phyloP scores from a whole-genome alignment of 208 protist species.

The Trichomonas tenax region DNA sequence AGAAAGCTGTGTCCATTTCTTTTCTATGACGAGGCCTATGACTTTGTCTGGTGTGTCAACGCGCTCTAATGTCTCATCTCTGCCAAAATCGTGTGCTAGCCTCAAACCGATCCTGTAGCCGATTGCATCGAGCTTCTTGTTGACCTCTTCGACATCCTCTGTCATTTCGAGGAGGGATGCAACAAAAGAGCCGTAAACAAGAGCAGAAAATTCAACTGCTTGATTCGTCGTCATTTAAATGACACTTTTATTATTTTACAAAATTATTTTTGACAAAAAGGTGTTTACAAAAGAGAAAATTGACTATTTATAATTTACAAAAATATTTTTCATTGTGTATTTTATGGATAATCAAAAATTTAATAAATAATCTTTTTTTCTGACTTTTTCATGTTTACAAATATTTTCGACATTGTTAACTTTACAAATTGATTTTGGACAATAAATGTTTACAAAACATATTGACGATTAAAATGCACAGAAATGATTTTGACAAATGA shows the following conservation, averaged over 20 bases:
- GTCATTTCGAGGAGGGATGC: background rate
- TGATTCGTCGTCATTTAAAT: background rate
- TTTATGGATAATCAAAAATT: no score
- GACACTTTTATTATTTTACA: background rate
- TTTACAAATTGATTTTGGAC: no score
- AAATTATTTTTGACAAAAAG: no score
- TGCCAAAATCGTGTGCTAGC: background rate
- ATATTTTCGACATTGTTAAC: no score
- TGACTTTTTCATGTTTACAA: no score
- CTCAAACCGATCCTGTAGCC: background rate
- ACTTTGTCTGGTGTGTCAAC: background rate
- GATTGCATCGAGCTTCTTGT: background rate
- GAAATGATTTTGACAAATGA: no score
- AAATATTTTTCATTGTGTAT: no score
- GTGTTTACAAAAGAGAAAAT: no score
- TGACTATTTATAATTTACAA: no score
- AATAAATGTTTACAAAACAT: no score
- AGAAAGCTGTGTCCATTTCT: background rate
- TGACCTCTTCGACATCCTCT: background rate
- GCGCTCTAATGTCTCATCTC: background rate
- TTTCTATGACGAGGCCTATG: background rate
- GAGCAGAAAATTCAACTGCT: background rate
- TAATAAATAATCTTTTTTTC: no score
- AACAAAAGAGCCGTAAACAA: conserved; percentile 7
- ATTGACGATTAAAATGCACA: no score